Evolutionary conservation across 1,284 basidiomycete genomes (phyloP).

Genomic region (Moesziomyces globuligerus): DNA sequence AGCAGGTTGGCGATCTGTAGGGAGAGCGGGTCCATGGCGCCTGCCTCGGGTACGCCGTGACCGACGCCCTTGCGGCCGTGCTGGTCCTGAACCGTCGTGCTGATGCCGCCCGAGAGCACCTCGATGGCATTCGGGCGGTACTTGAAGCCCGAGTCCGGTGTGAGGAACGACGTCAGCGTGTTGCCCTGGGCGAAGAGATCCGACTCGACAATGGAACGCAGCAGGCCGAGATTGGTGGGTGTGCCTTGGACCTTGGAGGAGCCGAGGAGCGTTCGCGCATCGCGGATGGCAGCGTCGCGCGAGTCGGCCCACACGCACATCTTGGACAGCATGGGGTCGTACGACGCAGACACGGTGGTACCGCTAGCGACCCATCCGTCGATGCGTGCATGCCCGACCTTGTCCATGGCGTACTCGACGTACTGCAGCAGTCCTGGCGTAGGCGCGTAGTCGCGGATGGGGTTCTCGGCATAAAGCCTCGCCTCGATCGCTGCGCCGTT

Average conservation of each 20-base stretch:
- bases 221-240: constrained; percentile 32
- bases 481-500: constrained; percentile 73
- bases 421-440: constrained; percentile 74
- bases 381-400: constrained; percentile 71
- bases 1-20: constrained; percentile 75
- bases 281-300: constrained; percentile 68
- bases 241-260: constrained; percentile 67
- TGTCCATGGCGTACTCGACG: constrained; percentile 16
- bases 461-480: constrained; percentile 77
- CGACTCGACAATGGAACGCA: constrained; percentile 20
- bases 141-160: constrained; percentile 64
- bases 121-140: constrained; percentile 71
- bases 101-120: constrained; percentile 73
- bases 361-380: constrained; percentile 72
- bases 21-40: constrained; percentile 75
- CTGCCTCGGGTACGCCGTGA: constrained; percentile 76
- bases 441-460: constrained; percentile 73
- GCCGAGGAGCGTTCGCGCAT: constrained; percentile 39
- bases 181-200: constrained; percentile 66
- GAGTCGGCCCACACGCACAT: constrained; percentile 70
- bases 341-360: constrained; percentile 72
- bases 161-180: constrained; percentile 73
- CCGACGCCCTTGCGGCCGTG: constrained; percentile 72
- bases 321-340: constrained; percentile 72
- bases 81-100: constrained; percentile 74